These are phyloP conservation scores for Gyrodon lividus DNA, from an alignment of 768 basidiomycete species.

Conservation along the genomic window DNA sequence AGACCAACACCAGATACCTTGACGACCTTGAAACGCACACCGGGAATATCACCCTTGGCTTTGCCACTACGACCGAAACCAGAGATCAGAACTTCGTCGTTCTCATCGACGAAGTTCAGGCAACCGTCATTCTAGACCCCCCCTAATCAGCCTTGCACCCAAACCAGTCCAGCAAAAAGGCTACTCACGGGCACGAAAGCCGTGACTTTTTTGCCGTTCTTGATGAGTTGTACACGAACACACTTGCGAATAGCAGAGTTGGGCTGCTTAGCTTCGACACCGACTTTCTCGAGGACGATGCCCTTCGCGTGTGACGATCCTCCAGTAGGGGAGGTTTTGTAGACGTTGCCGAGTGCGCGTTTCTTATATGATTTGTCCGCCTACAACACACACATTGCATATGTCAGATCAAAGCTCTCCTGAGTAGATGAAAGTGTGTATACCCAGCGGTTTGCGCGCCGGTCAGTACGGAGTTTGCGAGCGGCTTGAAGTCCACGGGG, in stretches of 20 bases:
- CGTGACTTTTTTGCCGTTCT: slow-evolving; percentile 99
- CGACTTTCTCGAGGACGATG: slow-evolving; percentile 99
- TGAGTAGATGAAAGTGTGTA: slow-evolving; percentile 28
- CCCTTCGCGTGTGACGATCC: slow-evolving; percentile 99
- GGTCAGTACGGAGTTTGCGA: slow-evolving; percentile 93
- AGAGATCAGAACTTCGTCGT: slow-evolving; percentile 99
- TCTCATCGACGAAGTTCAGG: slow-evolving; percentile 98
- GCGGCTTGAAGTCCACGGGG: slow-evolving; percentile 98
- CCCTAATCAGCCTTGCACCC: slow-evolving; percentile 6
- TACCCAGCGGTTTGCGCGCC: slow-evolving; percentile 97
- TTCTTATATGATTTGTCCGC: slow-evolving; percentile 99
- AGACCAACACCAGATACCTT: slow-evolving; percentile 99
- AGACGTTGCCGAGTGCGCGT: slow-evolving; percentile 97
- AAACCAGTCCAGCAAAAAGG: neutral
- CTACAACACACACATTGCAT: slow-evolving; percentile 37
- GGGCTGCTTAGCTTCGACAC: slow-evolving; percentile 99
- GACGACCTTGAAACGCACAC: slow-evolving; percentile 99
- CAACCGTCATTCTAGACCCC: slow-evolving; percentile 84
- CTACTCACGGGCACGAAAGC: slow-evolving; percentile 94
- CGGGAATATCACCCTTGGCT: slow-evolving; percentile 99
- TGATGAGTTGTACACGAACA: slow-evolving; percentile 99
- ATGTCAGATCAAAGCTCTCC: slow-evolving; percentile 14
- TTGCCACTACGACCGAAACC: slow-evolving; percentile 99
- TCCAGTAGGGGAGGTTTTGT: slow-evolving; percentile 99
- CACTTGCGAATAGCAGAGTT: slow-evolving; percentile 99